Evolutionary conservation across 345 rosid genomes (phyloP), one percentile per base, ranked within the genome.

Genomic region (Excoecaria agallocha): DNA sequence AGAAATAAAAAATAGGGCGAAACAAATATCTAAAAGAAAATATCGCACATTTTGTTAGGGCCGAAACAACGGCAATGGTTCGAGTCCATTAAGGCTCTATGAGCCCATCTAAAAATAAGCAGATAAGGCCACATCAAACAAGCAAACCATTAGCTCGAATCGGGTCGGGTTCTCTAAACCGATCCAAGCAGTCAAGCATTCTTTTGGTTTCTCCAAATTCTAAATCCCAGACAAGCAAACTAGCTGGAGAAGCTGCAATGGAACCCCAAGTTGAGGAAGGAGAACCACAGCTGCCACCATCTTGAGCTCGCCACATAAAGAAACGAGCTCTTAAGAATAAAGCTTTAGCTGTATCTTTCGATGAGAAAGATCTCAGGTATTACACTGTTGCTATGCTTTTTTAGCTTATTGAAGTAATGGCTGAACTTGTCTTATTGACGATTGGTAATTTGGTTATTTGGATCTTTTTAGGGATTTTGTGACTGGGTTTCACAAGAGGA

Each of bases 401-500:
- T 12, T 25, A 22, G 11, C 25, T 57, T 19, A 2, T 1, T 10
- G 37, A 19, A 56, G 39, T 37, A 51, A 54, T 39, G 5, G 16
- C 15, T 64, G 45, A 4, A 10, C 10, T 70, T 62, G 60, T 8
- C 67, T 64, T 25, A 4, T 76, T 63, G 49, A 30, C 51, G 58
- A 41, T 61, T 79, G 58, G 37, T 81, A 63, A 66, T 50, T 66
- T 17, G 64, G 25, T 76, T 11, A 1, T 60, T 61, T 68, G 61
- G 25, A 0, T 50, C 38, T 70, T 7, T 43, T 66, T 63, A 94
- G 98, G 85, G 95, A 94, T 82, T 94, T 78, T 63, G 94, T 94
- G 66, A 78, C 88, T 69, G 98, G 98, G n/a, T 94, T 94, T 85
- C 98, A 91, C 76, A 92, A 89, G 93, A 89, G 98, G 89, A 94